Percentiles rank a stretch among this genome's conserved stretches.
Evolutionary conservation across 2,329 filamentous ascomycete genomes (phyloP).

Genomic region (Sporothrix curviconia): DNA sequence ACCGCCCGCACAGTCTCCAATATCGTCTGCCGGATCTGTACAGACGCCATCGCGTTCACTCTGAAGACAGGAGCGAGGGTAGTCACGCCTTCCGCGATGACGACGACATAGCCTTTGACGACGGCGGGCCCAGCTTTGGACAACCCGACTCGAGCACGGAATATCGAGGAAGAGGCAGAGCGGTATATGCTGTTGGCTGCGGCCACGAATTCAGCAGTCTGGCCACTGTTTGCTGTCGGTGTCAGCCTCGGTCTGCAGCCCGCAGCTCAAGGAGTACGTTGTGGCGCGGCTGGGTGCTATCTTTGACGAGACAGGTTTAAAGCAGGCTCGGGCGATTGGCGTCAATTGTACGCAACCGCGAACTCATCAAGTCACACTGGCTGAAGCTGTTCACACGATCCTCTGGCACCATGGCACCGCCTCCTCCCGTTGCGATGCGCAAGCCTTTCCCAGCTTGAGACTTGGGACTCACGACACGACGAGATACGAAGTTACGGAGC

Average conservation of each 20-base stretch:
- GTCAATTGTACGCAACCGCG: conserved; percentile 34
- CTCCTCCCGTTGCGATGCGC: background rate
- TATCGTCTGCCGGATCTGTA: conserved; percentile 8
- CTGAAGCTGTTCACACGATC: background rate
- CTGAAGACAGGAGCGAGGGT: conserved; percentile 1
- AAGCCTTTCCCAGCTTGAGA: too few species aligned
- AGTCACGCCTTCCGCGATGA: background rate
- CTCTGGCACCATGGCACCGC: background rate
- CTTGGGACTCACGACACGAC: too few species aligned
- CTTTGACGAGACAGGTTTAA: conserved; percentile 39
- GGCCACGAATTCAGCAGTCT: conserved; percentile 42
- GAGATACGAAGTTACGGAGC: background rate
- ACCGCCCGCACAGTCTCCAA: conserved; percentile 13
- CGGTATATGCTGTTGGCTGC: conserved; percentile 44
- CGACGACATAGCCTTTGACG: conserved; percentile 18
- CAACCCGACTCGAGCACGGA: conserved; percentile 33
- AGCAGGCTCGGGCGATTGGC: conserved; percentile 40
- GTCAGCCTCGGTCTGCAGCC: conserved; percentile 40
- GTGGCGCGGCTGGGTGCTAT: conserved; percentile 39
- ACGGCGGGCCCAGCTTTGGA: conserved; percentile 33
- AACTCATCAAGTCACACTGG: conserved; percentile 21
- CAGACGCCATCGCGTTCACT: conserved; percentile 7
- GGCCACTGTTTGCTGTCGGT: conserved; percentile 44
- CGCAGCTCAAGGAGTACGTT: conserved; percentile 37
- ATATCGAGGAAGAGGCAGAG: conserved; percentile 33